Conservation (phyloP, 768 basidiomycete species). For the Suillus americanus region DNA sequence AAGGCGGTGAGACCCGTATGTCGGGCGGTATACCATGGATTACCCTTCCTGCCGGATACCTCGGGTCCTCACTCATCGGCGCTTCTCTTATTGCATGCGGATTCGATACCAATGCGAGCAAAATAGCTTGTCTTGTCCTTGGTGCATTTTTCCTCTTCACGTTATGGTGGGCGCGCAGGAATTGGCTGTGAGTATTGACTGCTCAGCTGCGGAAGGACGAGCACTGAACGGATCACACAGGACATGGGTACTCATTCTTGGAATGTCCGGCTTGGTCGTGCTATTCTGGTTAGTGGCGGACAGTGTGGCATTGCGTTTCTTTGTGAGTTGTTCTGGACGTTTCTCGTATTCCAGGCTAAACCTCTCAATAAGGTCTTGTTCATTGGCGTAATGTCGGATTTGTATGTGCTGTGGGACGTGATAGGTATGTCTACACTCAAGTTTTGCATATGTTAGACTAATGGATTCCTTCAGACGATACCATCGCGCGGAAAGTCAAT, state of each 20-base stretch:
- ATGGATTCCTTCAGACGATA: constrained; percentile 58
- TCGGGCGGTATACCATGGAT: constrained; percentile 81
- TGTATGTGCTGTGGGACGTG: constrained; percentile 89
- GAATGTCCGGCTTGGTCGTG: constrained; percentile 78
- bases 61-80: constrained; percentile 85
- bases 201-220: neutral
- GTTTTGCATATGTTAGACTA: neutral
- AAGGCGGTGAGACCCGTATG: constrained; percentile 87
- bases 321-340: constrained; percentile 44
- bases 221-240: constrained; percentile 33
- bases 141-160: constrained; percentile 87
- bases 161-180: constrained; percentile 82
- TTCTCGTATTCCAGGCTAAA: neutral
- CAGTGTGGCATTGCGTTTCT: constrained; percentile 72
- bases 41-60: constrained; percentile 83
- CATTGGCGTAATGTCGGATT: constrained; percentile 83
- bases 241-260: constrained; percentile 75
- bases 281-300: constrained; percentile 83
- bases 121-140: constrained; percentile 75
- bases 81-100: constrained; percentile 86
- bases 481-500: constrained; percentile 80
- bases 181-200: constrained; percentile 58
- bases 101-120: constrained; percentile 87
- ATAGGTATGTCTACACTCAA: constrained; percentile 48
- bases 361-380: constrained; percentile 58